These are phyloP conservation scores for Sutorius eximius DNA, from an alignment of 1,284 basidiomycete species.

Conservation along the genomic window DNA sequence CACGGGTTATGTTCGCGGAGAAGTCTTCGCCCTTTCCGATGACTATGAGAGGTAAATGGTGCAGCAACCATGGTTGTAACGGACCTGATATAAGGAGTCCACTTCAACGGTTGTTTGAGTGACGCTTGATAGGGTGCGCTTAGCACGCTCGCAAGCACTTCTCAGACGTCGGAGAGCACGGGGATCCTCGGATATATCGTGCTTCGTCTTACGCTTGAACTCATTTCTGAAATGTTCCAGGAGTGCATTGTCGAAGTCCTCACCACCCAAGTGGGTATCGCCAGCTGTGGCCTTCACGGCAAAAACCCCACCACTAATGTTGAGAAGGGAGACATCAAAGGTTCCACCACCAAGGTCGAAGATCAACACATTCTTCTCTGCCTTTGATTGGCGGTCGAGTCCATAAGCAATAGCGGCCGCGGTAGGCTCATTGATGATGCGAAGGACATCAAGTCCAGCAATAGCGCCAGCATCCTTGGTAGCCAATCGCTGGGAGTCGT, in stretches of 20 bases:
- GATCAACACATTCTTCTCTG: constrained; percentile 98
- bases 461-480: constrained; percentile 96
- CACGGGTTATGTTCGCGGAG: constrained; percentile 95
- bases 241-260: constrained; percentile 98
- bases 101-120: constrained; percentile 99
- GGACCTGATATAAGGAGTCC: constrained; percentile 93
- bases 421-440: constrained; percentile 97
- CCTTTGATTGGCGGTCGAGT: constrained; percentile 85
- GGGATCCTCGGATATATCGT: constrained; percentile 94
- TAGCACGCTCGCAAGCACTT: constrained; percentile 98
- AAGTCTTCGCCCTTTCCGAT: constrained; percentile 79
- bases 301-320: constrained; percentile 96
- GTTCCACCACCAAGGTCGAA: constrained; percentile 99
- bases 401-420: constrained; percentile 94
- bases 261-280: constrained; percentile 97
- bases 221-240: constrained; percentile 98
- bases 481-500: constrained; percentile 93
- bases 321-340: constrained; percentile 97
- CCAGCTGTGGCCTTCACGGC: constrained; percentile 98
- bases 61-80: constrained; percentile 19
- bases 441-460: constrained; percentile 91
- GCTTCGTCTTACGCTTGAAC: constrained; percentile 98
- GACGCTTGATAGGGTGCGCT: constrained; percentile 97
- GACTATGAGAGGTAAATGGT: constrained; percentile 12
- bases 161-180: constrained; percentile 95